phyloP scores from a whole-genome alignment of 768 basidiomycete species.

The Rhodosporidiobolus odoratus region DNA sequence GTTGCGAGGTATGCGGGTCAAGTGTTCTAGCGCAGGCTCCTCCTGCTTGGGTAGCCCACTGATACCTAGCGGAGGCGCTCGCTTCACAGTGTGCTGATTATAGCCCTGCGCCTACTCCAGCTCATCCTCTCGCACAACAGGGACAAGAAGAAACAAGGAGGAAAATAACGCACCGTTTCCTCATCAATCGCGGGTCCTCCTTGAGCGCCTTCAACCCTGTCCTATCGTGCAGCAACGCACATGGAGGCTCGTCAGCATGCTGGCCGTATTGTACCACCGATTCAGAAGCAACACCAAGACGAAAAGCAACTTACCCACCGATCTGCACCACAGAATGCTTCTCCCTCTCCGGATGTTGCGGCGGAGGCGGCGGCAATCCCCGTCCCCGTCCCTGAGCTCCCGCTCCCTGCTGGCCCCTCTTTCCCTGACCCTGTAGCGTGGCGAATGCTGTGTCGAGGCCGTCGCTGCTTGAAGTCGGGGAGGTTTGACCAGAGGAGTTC shows the following conservation, averaged over 20 bases:
- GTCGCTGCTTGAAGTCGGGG: not conserved
- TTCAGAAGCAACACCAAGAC: not conserved
- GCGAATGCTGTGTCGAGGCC: not conserved
- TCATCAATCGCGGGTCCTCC: not conserved
- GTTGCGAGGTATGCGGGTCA: too few relatives aligned
- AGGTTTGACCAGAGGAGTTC: not conserved
- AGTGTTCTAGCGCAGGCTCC: too few relatives aligned
- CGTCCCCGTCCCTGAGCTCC: not conserved
- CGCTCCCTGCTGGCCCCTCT: not conserved
- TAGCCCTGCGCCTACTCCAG: not conserved
- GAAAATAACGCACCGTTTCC: conserved; percentile 9
- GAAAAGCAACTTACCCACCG: not conserved
- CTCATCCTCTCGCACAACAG: not conserved
- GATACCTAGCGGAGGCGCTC: too few relatives aligned
- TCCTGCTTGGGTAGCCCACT: too few relatives aligned
- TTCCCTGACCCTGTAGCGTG: not conserved
- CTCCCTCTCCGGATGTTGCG: not conserved
- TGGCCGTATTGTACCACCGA: too few relatives aligned
- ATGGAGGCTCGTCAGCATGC: too few relatives aligned
- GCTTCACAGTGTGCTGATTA: too few relatives aligned
- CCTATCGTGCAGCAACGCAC: too few relatives aligned
- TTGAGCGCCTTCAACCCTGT: not conserved
- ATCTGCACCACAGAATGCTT: not conserved
- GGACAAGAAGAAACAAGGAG: too few relatives aligned
- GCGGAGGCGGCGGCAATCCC: not conserved